Base-by-base conservation (phyloP, 768 basidiomycete species). In the Chalciporus sphaerocephalus region DNA sequence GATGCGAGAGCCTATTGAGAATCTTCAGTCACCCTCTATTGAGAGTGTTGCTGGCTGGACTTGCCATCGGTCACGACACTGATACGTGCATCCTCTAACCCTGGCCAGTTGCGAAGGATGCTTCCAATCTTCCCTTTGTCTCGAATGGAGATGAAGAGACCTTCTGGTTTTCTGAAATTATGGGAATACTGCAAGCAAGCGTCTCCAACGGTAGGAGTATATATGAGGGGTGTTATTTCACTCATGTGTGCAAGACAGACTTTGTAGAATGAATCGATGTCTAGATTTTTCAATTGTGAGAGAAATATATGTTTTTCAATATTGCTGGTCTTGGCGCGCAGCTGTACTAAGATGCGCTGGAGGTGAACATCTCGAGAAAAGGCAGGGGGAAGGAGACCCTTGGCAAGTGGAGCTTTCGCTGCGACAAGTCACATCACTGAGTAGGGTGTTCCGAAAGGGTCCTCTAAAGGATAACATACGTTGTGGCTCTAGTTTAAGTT, bases 151-250 rank as follows among this genome's bases (percentile, higher is more conserved):
- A 96, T 71, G 56, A 80, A 85, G 64, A 85, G 65, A 34, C 87
- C 87, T 60, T 90, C 87, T 0, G 87, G 80, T 32, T 77, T 74
- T 52, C 85, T 73, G 61, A 83, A 90, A 52, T 83, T 90, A 49
- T 85, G 80, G 17, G 84, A 87, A 69, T 80, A 92, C 57, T 89
- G 84, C 53, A 89, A 62, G 60, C 91, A 93, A 3, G 92, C 92
- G 56, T 94, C 90, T 20, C 92, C 92, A 22, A 95, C 91, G 12
- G 88, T 91, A 0, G 92, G 92, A 0, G 92, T 95, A 63, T 94
- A 95, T 44, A 95, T 90, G 34, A 93, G 74, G 12, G 92, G 92
- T 11, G 75, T 77, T 43, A 81, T 67, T 60, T 78, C 79, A 33
- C 28, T 65, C 78, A 92, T 81, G 61, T 91, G 74, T 35, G 74